Evolutionary conservation across 768 basidiomycete species (phyloP).

Genomic region (Daedalea quercina): DNA sequence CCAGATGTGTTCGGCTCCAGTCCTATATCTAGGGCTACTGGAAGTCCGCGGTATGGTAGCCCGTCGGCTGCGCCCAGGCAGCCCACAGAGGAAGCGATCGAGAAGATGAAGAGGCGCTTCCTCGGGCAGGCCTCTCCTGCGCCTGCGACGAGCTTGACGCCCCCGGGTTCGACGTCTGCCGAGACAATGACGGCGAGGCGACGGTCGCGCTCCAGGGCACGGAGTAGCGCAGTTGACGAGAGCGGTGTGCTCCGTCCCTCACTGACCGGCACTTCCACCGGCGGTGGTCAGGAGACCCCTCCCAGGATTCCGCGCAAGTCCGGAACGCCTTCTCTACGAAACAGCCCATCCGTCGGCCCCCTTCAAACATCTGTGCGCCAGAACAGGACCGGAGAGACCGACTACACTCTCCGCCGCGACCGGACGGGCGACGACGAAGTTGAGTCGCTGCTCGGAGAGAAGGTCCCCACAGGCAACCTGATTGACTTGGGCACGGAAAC

Average conservation of each 20-base stretch:
- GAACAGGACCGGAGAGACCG: neutral
- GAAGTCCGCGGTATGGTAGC: conserved; percentile 16
- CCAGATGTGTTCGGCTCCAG: conserved; percentile 8
- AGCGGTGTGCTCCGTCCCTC: neutral
- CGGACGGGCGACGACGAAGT: conserved; percentile 21
- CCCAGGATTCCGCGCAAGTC: conserved; percentile 1
- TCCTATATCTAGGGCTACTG: conserved; percentile 5
- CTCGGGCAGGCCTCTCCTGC: conserved; percentile 27
- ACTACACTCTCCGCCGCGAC: conserved; percentile 12
- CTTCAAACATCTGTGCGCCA: neutral
- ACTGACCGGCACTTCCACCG: neutral
- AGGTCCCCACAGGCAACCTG: conserved; percentile 14
- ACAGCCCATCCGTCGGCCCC: neutral
- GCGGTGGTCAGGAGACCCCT: neutral
- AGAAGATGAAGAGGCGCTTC: conserved; percentile 60
- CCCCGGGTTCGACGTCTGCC: conserved; percentile 11
- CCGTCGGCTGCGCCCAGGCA: conserved; percentile 11
- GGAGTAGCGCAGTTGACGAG: conserved; percentile 2
- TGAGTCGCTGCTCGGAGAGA: conserved; percentile 14
- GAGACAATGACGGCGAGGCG: conserved; percentile 13
- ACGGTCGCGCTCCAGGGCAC: conserved; percentile 7
- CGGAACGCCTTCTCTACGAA: neutral
- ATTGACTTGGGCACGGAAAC: conserved; percentile 13
- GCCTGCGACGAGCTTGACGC: conserved; percentile 6
- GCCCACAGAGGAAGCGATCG: conserved; percentile 44